Base-by-base conservation (phyloP, 441 rosid species). In the Brassica hybrid region DNA sequence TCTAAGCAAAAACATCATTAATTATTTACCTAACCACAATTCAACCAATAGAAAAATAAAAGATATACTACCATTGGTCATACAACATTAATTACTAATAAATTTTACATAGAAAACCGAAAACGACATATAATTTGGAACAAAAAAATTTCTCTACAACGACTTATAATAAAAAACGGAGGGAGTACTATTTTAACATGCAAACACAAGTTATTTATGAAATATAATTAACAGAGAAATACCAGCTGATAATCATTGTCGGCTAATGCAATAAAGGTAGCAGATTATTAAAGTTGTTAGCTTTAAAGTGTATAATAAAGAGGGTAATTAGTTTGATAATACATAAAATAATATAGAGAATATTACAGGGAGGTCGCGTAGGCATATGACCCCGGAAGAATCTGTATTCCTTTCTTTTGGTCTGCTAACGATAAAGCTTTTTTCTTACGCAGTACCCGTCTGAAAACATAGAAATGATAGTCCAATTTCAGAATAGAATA, bases 381-480 rank as follows among this genome's bases (percentile, higher is more conserved):
- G 84, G 77, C 78, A 79, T 63, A 72, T 78, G 78, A 73, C 65
- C 56, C 25, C 1, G 14, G 58, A 78, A 7, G 78, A 79, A 77
- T 73, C 69, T 61, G 73, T 89, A 86, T 90, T 87, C 89, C n/a
- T 13, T 77, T 78, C 89, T 84, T 90, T 89, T 82, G 93, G 90
- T 71, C 83, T 78, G 81, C 81, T 81, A 76, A 84, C 88, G 92
- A 89, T 89, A 90, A 43, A 84, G 84, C 87, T 84, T 83, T 56
- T 14, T 69, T 52, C 23, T 63, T 6, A 78, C 73, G 73, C 64
- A 59, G 62, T 60, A 17, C 10, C 17, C 66, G 38, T 59, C 43
- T 58, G n/a, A 13, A 65, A 71, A 30, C 52, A 65, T 50, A 50
- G 56, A 50, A 14, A 50, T 50, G 8, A 50, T 50, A n/a, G 56